Percentiles rank a stretch among this genome's conserved stretches.
Conservation (phyloP, 192 early-diverging fungal genomes). For the Coemansia sp. region DNA sequence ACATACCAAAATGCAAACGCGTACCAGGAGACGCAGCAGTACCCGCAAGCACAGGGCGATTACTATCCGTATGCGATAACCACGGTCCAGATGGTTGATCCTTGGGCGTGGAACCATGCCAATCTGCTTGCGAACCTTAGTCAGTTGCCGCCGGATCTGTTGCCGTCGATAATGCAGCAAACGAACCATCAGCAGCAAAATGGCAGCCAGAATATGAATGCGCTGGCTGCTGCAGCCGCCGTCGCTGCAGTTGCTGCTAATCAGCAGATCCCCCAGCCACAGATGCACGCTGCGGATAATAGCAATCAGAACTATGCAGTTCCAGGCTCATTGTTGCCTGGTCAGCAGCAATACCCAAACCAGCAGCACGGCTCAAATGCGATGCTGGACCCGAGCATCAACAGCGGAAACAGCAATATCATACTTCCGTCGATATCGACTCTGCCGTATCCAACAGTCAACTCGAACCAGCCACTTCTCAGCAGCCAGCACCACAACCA, state of each 20-base stretch:
- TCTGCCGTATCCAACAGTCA: slow-evolving; percentile 8
- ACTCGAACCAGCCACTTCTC: not conserved
- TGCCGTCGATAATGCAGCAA: slow-evolving; percentile 36
- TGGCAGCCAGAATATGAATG: slow-evolving; percentile 23
- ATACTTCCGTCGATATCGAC: slow-evolving; percentile 23
- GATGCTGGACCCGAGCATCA: not conserved
- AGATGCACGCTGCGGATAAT: slow-evolving; percentile 6
- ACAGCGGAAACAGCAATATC: slow-evolving; percentile 4
- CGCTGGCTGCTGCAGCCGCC: slow-evolving; percentile 33
- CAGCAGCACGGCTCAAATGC: not conserved
- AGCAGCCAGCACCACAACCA: slow-evolving; percentile 10
- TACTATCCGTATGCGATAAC: slow-evolving; percentile 42
- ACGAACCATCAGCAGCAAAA: slow-evolving; percentile 18
- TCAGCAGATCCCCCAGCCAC: slow-evolving; percentile 6
- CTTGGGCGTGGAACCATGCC: slow-evolving; percentile 48
- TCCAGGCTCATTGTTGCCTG: slow-evolving; percentile 16
- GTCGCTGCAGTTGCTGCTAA: slow-evolving; percentile 14
- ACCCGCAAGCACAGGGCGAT: slow-evolving; percentile 13
- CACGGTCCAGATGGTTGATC: slow-evolving; percentile 49
- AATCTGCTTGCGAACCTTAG: slow-evolving; percentile 38
- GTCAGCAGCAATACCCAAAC: not conserved
- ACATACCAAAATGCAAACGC: not conserved
- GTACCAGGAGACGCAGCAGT: not conserved
- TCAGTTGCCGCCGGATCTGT: slow-evolving; percentile 45
- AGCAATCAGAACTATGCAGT: slow-evolving; percentile 24